Evolutionary conservation across 2,329 filamentous ascomycete species (phyloP).

Genomic region (Xylaria sp.): DNA sequence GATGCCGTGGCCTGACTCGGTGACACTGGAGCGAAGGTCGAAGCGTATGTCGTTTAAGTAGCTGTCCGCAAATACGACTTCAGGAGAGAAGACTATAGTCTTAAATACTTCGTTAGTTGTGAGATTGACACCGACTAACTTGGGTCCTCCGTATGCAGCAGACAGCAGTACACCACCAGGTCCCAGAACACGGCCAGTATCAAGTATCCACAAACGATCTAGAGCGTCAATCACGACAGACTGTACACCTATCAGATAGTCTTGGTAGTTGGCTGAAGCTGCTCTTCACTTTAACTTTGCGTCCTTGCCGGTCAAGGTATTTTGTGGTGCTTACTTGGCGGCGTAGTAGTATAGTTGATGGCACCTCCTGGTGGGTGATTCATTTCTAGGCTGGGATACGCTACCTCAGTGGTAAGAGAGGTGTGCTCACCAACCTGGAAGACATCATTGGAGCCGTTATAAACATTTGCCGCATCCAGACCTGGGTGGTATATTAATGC

Average conservation of each 20-base stretch:
- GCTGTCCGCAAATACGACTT: conserved; percentile 57
- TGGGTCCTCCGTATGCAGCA: conserved; percentile 59
- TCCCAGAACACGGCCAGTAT: conserved; percentile 56
- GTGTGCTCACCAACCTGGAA: conserved; percentile 57
- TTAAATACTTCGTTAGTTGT: conserved; percentile 57
- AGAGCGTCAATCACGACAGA: conserved; percentile 61
- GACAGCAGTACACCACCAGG: conserved; percentile 56
- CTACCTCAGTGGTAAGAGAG: conserved; percentile 39
- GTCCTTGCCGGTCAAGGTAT: neutral
- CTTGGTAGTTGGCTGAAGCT: conserved; percentile 57
- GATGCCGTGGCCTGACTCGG: conserved; percentile 55
- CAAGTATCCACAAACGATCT: conserved; percentile 64
- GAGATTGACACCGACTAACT: conserved; percentile 60
- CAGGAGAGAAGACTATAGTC: conserved; percentile 60
- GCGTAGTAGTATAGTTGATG: conserved; percentile 61
- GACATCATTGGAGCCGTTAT: conserved; percentile 45
- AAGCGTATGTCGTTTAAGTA: conserved; percentile 66
- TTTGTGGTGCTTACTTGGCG: conserved; percentile 45
- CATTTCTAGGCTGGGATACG: conserved; percentile 47
- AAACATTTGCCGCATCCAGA: conserved; percentile 59
- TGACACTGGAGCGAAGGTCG: conserved; percentile 57
- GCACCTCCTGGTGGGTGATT: conserved; percentile 59
- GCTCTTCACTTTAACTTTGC: conserved; percentile 1
- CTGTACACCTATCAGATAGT: conserved; percentile 62
- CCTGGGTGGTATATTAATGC: conserved; percentile 42